Conservation (phyloP, 345 rosid species). For the Mangifera indica region DNA sequence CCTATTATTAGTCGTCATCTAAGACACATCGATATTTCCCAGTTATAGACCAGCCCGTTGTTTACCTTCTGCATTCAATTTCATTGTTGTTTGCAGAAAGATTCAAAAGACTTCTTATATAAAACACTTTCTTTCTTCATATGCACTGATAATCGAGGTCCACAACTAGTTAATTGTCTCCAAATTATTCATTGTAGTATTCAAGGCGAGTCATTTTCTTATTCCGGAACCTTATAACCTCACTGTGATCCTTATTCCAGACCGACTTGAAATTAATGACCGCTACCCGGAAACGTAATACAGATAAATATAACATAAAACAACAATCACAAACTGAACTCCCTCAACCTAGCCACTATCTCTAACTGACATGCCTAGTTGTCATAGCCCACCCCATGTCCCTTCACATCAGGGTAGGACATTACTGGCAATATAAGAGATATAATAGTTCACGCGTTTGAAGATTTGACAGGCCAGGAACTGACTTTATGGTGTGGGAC, state of each 20-base stretch:
- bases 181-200: neutral
- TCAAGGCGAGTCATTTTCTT: neutral
- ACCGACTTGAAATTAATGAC: constrained; percentile 1
- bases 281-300: constrained; percentile 1
- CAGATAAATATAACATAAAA: constrained; percentile 6
- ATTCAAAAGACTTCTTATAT: neutral
- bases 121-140: neutral
- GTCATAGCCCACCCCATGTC: constrained; percentile 17
- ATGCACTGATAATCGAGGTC: neutral
- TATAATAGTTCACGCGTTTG: neutral
- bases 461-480: constrained; percentile 5
- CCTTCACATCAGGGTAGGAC: constrained; percentile 16
- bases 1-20: neutral
- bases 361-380: constrained; percentile 21
- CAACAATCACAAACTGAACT: neutral
- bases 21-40: neutral
- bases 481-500: neutral
- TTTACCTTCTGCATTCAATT: neutral
- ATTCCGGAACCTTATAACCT: constrained; percentile 5
- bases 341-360: constrained; percentile 11
- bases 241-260: constrained; percentile 1
- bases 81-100: neutral
- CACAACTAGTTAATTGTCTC: neutral
- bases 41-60: neutral
- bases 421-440: neutral